Conservation (phyloP, 2,329 filamentous ascomycete species). For the Graphilbum fragrans region DNA sequence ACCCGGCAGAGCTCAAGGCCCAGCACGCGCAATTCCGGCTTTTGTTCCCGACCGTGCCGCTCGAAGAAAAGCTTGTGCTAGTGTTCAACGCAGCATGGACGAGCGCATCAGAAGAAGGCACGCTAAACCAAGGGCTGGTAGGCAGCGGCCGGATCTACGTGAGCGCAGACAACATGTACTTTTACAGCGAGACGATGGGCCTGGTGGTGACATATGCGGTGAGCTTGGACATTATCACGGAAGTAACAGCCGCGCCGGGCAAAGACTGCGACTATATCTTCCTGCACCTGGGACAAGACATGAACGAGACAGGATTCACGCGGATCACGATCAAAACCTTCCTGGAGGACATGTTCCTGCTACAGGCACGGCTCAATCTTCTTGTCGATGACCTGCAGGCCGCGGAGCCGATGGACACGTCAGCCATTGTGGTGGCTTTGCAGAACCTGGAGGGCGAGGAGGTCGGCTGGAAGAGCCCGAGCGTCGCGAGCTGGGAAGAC, state of each 20-base stretch:
- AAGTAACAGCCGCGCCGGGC: constrained; percentile 82
- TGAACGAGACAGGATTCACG: constrained; percentile 50
- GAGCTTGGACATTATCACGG: constrained; percentile 62
- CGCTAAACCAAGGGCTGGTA: constrained; percentile 39
- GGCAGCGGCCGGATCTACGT: constrained; percentile 71
- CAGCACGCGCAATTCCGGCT: constrained; percentile 92
- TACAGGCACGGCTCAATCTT: constrained; percentile 76
- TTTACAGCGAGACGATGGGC: constrained; percentile 91
- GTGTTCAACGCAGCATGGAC: constrained; percentile 89
- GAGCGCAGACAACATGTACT: constrained; percentile 79
- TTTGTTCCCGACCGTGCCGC: constrained; percentile 69
- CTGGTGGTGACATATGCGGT: constrained; percentile 75
- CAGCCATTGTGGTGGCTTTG: constrained; percentile 59
- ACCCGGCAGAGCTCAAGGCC: constrained; percentile 68
- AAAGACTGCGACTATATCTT: constrained; percentile 90
- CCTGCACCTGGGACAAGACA: constrained; percentile 58
- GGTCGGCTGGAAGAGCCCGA: constrained; percentile 52
- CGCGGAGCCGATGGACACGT: constrained; percentile 54
- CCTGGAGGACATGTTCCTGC: constrained; percentile 70
- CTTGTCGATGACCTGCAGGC: constrained; percentile 70
- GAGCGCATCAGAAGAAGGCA: constrained; percentile 33
- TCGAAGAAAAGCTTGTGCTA: constrained; percentile 71
- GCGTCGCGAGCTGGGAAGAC: constrained; percentile 86
- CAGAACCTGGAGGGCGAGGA: constrained; percentile 60
- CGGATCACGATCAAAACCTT: constrained; percentile 86